Base-by-base conservation (phyloP, 306 rosid species). In the Ceratonia siliqua region DNA sequence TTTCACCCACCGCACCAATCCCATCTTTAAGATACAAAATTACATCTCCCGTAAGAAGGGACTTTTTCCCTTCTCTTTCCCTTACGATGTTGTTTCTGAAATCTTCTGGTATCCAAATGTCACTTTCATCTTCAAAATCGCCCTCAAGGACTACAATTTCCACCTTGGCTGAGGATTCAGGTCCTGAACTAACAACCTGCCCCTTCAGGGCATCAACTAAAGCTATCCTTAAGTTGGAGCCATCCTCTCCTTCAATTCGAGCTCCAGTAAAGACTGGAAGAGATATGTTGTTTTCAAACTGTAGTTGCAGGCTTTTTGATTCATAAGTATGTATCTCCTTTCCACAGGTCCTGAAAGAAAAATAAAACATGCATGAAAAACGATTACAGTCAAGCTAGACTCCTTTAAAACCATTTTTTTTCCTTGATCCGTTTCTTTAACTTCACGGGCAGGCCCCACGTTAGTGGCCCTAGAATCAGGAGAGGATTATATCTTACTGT, bases 261-360 rank as follows among this genome's bases (percentile, higher is more conserved):
- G 97, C 89, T 68, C 99, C 99, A 6, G 99, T 95, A 64, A 95
- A 95, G 33, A 95, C 99, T 2, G 98, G 98, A 76, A 92, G 98
- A 76, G 87, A 95, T 45, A 87, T 78, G 73, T 72, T 85, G 79
- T 82, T 90, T 76, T 82, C 73, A 57, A 95, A 95, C 81, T 86
- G 89, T 39, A 95, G 86, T 84, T 82, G 90, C 77, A 90, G 82
- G 82, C 78, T 88, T 86, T 89, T 90, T 54, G 84, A 78, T 61
- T 75, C 89, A 7, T 86, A 62, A 83, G 80, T 68, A 64, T 67
- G 85, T 32, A 78, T 75, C 62, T 86, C 96, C 42, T 87, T 89
- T 75, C 81, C 91, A 80, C 85, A 77, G 59, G 83, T 83, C 89
- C 98, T 94, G 87, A 25, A 79, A 78, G 46, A 81, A 68, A 82